Evolutionary conservation across 805 yeast genomes (phyloP), one percentile per base, ranked within the genome.

Genomic region (Kuraishia cidri): DNA sequence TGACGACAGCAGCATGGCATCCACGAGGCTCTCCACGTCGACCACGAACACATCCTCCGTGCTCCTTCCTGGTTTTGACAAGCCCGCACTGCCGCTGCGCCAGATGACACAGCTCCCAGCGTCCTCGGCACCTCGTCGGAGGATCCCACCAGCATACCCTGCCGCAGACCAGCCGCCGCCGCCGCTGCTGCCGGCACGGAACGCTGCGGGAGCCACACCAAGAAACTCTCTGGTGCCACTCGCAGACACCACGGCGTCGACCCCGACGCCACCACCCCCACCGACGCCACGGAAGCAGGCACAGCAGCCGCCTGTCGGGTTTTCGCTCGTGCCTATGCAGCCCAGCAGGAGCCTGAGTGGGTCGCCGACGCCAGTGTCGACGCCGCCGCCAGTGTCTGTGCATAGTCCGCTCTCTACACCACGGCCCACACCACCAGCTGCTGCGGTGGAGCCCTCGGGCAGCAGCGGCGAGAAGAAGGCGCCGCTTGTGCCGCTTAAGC

Each of bases 21-120:
- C 27, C 15, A 15, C 13, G 8, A 25, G 27, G 9, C 15, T 17
- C 5, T 6, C 27, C 5, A 17, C 13, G 8, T 25, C 27, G 9
- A 64, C 60, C 17, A 69, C 52, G 21, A 73, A 54, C 0, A 75
- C 66, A 37, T 71, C 76, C 64, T 33, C 77, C 58, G 33, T 81
- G 58, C 41, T 76, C 79, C 42, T 77, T 75, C 34, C 85, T 6
- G 24, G n/a, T 4, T n/a, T 16, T 4, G 33, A 31, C 11, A 23
- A 23, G 13, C 33, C 33, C 6, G n/a, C 5, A 11, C 23, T 31
- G 4, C 33, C 33, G n/a, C 21, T 26, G 10, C 22, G 33, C 14
- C 33, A 29, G 6, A n/a, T n/a, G n/a, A n/a, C n/a, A n/a, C n/a
- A n/a, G n/a, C n/a, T n/a, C 11, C 21, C 32, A 14, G 9, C 16